Conservation (phyloP, 305 asterid genomes). For the Petunia hybrid region DNA sequence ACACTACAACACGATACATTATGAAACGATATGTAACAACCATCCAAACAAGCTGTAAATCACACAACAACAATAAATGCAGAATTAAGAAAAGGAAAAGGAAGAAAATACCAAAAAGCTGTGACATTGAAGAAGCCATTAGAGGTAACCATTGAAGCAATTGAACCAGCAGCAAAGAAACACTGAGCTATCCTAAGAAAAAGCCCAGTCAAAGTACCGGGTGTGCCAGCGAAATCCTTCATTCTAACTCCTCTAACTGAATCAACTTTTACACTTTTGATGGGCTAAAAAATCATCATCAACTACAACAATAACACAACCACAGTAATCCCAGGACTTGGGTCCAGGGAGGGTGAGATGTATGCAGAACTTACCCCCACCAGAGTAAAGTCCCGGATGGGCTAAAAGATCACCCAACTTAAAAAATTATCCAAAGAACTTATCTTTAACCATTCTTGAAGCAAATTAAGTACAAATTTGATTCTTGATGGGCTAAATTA, state of each 20-base stretch:
- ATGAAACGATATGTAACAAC: no score
- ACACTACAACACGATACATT: no score
- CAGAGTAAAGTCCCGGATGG: no score
- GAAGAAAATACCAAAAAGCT: slow-evolving; percentile 57
- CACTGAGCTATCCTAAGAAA: slow-evolving; percentile 53
- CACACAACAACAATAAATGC: background rate
- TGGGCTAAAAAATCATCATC: background rate
- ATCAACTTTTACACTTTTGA: slow-evolving; percentile 30
- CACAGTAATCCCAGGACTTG: slow-evolving; percentile 46
- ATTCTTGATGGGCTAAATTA: background rate
- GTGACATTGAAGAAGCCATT: slow-evolving; percentile 54
- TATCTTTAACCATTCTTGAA: background rate
- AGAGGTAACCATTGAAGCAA: slow-evolving; percentile 55
- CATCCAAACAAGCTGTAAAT: background rate
- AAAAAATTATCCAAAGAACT: slow-evolving; percentile 9
- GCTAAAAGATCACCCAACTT: background rate
- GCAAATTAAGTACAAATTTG: background rate
- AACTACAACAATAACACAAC: slow-evolving; percentile 46
- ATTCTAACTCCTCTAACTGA: slow-evolving; percentile 35
- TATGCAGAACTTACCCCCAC: no score
- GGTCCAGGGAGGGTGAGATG: no score
- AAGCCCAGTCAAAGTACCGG: slow-evolving; percentile 56
- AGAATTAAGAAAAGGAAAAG: background rate
- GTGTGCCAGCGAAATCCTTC: slow-evolving; percentile 63
- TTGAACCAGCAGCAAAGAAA: slow-evolving; percentile 55